Conservation (phyloP, 225 moss, liverwort and hornwort species). For the Physcomitrellopsis africana region DNA sequence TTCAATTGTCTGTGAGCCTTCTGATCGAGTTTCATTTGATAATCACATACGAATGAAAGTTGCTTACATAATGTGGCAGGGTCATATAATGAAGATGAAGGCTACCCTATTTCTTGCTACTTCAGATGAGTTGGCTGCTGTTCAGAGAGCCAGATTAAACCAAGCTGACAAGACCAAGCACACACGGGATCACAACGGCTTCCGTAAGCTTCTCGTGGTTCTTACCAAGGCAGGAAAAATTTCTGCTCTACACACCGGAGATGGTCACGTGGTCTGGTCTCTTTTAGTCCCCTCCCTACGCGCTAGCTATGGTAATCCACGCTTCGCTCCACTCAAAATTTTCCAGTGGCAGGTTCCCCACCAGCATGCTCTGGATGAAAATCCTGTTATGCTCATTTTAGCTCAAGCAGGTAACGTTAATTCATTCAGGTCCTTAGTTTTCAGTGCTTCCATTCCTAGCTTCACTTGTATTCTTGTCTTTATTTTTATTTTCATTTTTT, state of each 20-base stretch:
- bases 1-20: neutral
- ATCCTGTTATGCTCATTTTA: conserved; percentile 80
- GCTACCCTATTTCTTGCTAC: conserved; percentile 83
- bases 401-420: conserved; percentile 55
- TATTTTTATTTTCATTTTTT: neutral
- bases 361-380: conserved; percentile 91
- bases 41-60: conserved; percentile 19
- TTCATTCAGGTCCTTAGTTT: conserved; percentile 19
- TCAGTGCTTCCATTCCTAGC: conserved; percentile 4
- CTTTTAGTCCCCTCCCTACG: conserved; percentile 50
- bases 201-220: conserved; percentile 92
- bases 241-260: conserved; percentile 82
- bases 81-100: conserved; percentile 91
- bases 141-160: conserved; percentile 74
- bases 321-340: conserved; percentile 38
- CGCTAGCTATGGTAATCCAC: too few relatives aligned
- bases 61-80: conserved; percentile 50
- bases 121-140: conserved; percentile 72
- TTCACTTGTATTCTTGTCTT: conserved; percentile 6
- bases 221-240: conserved; percentile 64
- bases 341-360: conserved; percentile 94
- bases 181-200: conserved; percentile 93
- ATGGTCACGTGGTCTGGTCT: conserved; percentile 94
- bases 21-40: conserved; percentile 9
- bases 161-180: conserved; percentile 87